Evolutionary conservation across 75 land plant genomes (phyloP).

Genomic region (Cupressus sempervirens): DNA sequence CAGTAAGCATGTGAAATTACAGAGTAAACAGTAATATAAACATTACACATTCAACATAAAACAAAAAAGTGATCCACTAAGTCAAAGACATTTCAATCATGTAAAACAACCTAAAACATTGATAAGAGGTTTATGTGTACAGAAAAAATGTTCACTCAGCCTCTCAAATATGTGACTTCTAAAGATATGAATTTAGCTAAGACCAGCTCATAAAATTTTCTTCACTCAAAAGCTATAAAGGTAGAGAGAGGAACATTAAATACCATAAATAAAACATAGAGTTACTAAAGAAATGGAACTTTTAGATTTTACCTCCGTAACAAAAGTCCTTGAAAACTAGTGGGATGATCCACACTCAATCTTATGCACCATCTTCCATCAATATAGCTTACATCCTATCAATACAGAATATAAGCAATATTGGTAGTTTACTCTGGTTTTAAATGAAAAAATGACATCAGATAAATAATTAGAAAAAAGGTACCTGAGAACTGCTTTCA

Average conservation of each 20-base stretch:
- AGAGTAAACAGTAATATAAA: too few species aligned
- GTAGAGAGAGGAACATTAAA: neutral
- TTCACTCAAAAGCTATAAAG: neutral
- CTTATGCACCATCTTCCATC: slow-evolving; percentile 66
- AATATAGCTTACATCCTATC: slow-evolving; percentile 48
- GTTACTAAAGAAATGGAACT: neutral
- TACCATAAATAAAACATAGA: neutral
- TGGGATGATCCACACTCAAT: slow-evolving; percentile 17
- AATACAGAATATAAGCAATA: neutral
- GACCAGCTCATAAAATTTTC: neutral
- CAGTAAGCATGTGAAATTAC: too few species aligned
- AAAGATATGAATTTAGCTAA: neutral
- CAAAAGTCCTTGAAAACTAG: slow-evolving; percentile 40
- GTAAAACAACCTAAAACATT: neutral
- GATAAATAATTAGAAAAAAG: slow-evolving; percentile 1
- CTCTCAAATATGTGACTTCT: neutral
- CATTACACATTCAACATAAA: neutral
- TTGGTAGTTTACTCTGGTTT: neutral
- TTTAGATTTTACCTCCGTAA: slow-evolving; percentile 33
- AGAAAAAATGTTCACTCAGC: neutral
- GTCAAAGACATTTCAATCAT: neutral
- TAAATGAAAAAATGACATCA: slow-evolving; percentile 6
- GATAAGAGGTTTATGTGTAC: neutral
- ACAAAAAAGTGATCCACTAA: neutral
- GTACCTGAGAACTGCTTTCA: slow-evolving; percentile 37